Percentiles rank a stretch among this genome's conserved stretches.
These are phyloP conservation scores for Boletus vinaceobasis DNA, from an alignment of 768 basidiomycete genomes.

Conservation along the genomic window DNA sequence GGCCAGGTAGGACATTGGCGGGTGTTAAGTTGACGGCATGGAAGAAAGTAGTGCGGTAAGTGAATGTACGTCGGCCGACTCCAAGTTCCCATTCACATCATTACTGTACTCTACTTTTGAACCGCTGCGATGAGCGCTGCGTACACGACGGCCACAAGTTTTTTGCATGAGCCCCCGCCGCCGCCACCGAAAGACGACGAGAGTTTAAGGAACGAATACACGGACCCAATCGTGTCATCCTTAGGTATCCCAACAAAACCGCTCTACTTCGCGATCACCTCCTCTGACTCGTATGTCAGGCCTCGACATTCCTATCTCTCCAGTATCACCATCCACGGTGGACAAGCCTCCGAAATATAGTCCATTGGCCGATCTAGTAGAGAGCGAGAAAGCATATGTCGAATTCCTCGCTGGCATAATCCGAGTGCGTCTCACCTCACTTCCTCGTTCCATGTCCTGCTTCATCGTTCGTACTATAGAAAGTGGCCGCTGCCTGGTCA, in stretches of 20 bases:
- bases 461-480: slow-evolving; percentile 46
- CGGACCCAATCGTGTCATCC: slow-evolving; percentile 15
- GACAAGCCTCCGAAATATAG: slow-evolving; percentile 64
- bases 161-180: slow-evolving; percentile 2
- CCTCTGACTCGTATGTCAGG: slow-evolving; percentile 21
- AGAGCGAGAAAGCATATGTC: slow-evolving; percentile 90
- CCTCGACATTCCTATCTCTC: slow-evolving; percentile 22
- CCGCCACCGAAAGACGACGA: slow-evolving; percentile 22
- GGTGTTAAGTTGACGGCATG: neutral
- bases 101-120: neutral
- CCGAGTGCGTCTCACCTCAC: slow-evolving; percentile 54
- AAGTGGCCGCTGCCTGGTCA: slow-evolving; percentile 98
- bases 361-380: slow-evolving; percentile 87
- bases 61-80: neutral
- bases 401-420: slow-evolving; percentile 88
- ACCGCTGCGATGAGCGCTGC: no score
- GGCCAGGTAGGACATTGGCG: slow-evolving; percentile 25
- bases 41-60: neutral
- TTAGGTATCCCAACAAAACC: slow-evolving; percentile 18
- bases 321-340: slow-evolving; percentile 30
- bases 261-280: slow-evolving; percentile 1
- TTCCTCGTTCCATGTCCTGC: neutral
- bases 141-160: slow-evolving; percentile 1
- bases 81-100: neutral
- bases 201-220: neutral